Evolutionary conservation across 352 stramenopile species (phyloP).

Genomic region (Pythium vanterpoolii): DNA sequence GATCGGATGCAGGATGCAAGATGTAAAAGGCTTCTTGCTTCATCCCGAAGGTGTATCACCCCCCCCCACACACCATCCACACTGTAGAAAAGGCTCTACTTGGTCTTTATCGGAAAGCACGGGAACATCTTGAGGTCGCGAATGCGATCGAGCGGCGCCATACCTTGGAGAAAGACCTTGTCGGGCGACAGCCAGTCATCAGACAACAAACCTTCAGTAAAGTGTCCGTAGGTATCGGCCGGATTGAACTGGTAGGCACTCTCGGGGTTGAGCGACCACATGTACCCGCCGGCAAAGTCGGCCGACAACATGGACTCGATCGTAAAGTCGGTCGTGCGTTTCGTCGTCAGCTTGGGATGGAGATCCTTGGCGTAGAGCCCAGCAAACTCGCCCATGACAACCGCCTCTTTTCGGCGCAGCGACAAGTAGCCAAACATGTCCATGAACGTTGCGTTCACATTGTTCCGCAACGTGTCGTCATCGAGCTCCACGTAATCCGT

Average conservation of each 20-base stretch:
- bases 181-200: constrained; percentile 65
- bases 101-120: constrained; percentile 40
- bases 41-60: too few species aligned
- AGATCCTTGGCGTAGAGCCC: constrained; percentile 57
- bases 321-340: constrained; percentile 52
- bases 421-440: constrained; percentile 70
- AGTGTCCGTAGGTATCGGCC: constrained; percentile 31
- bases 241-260: constrained; percentile 65
- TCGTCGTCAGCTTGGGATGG: constrained; percentile 55
- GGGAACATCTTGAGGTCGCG: constrained; percentile 58
- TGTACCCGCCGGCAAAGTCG: constrained; percentile 54
- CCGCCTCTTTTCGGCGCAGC: constrained; percentile 20
- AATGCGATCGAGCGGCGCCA: constrained; percentile 49
- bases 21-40: too few species aligned
- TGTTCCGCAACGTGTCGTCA: constrained; percentile 36
- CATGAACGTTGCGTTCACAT: constrained; percentile 49
- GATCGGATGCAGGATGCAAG: too few species aligned
- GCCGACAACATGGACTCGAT: constrained; percentile 52
- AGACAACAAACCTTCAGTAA: constrained; percentile 46
- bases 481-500: constrained; percentile 44
- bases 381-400: constrained; percentile 67
- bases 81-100: neutral
- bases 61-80: too few species aligned
- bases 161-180: constrained; percentile 35
- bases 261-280: constrained; percentile 75